Evolutionary conservation across 495 filamentous ascomycete genomes (phyloP), one percentile per base, ranked within the genome.

Genomic region (Talaromyces thailandensis): DNA sequence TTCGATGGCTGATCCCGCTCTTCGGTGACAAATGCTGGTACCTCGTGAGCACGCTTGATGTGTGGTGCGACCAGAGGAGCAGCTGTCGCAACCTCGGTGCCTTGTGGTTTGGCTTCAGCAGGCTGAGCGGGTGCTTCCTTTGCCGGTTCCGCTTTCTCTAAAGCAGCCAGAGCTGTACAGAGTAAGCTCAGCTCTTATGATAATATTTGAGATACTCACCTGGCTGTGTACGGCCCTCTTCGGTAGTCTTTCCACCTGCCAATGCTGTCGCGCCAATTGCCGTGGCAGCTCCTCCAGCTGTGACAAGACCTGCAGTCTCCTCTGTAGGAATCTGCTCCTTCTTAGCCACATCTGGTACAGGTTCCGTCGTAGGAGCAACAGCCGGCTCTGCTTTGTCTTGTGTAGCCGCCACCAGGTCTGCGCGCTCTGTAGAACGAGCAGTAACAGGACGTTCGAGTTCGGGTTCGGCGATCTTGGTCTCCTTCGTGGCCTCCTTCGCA

Each of bases 141-240:
- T 23, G 64, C 43, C 51, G 68, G 61, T 63, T 75, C 75, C 35
- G 69, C 66, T 23, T 70, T 74, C 61, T 77, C 73, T 16, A 71
- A 66, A 11, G 8, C 58, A 61, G 45, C 25, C 9, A 43, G n/a
- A 76, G 65, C 16, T 65, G 64, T 28, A 65, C 64, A 4, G 63
- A 62, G 40, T 59, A 35, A 45, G 24, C 31, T 48, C 6, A 62
- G 63, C n/a, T 58, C 65, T 31, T 55, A 56, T 21, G 48, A 60
- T 5, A 58, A 55, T n/a, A 57, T 26, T 52, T 23, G 59, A 45
- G 25, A 29, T 11, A 61, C 59, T 1, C n/a, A 61, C 59, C 62
- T 24, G 64, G 50, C 2, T 64, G 48, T 37, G 63, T 60, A 11
- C 66, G 61, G 51, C 69, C 70, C 56, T 66, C 63, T 37, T 68